Evolutionary conservation across 2,329 filamentous ascomycete genomes (phyloP).

Genomic region (Arthrobotrys megalospora): DNA sequence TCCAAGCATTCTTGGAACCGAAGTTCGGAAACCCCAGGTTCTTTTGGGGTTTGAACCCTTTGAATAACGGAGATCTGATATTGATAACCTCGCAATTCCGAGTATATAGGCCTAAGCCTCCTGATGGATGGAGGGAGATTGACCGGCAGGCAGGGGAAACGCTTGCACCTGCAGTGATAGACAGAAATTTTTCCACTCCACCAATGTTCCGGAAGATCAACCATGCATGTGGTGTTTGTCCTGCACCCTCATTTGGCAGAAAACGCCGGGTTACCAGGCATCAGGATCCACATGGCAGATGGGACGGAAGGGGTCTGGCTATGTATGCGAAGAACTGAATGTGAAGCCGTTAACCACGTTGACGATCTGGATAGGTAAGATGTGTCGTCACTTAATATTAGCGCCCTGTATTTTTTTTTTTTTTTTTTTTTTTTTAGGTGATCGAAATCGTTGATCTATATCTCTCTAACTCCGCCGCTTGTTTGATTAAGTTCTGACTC

Average conservation of each 20-base stretch:
- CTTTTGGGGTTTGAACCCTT: not conserved
- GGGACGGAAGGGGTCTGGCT: not conserved
- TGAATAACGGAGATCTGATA: not conserved
- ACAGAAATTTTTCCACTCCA: not conserved
- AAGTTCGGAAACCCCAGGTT: not conserved
- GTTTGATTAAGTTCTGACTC: not conserved
- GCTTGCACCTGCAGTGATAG: not conserved
- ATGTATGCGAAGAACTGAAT: not conserved
- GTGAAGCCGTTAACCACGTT: not conserved
- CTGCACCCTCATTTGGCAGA: constrained; percentile 16
- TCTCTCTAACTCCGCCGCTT: too few species aligned
- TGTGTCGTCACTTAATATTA: not conserved
- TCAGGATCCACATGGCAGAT: constrained; percentile 31
- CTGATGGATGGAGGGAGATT: not conserved
- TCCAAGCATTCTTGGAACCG: not conserved
- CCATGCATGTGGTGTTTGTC: constrained; percentile 30
- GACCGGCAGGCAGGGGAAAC: not conserved
- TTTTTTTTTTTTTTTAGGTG: not conserved
- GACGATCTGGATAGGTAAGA: not conserved
- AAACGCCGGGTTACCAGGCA: constrained; percentile 2
- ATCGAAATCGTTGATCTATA: not conserved
- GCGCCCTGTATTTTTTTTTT: not conserved
- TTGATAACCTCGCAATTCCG: not conserved
- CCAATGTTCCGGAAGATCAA: not conserved
- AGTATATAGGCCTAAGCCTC: not conserved